Evolutionary conservation across 2,329 filamentous ascomycete species (phyloP).

Genomic region (Penicillium sp.): DNA sequence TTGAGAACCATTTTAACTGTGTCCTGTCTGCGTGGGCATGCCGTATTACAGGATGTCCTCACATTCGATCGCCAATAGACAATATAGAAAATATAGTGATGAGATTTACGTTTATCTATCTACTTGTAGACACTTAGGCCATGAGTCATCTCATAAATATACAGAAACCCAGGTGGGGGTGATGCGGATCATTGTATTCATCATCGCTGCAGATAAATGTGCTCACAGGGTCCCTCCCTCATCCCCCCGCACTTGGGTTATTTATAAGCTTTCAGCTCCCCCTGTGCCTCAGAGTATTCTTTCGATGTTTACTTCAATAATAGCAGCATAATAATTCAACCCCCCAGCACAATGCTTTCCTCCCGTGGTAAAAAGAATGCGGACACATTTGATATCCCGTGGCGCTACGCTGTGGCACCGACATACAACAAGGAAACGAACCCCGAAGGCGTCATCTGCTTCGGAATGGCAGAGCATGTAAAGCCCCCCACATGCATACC

Average conservation of each 20-base stretch:
- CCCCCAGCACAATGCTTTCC: conserved; percentile 32
- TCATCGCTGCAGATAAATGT: background rate
- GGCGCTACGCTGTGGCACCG: conserved; percentile 33
- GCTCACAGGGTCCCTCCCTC: conserved; percentile 4
- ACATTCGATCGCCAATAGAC: no score
- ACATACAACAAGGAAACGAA: conserved; percentile 36
- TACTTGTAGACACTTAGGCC: background rate
- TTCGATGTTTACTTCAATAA: background rate
- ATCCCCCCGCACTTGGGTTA: background rate
- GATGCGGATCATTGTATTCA: background rate
- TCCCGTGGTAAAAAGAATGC: conserved; percentile 31
- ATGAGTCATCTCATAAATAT: no score
- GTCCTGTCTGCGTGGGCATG: no score
- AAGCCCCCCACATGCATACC: background rate
- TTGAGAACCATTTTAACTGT: no score
- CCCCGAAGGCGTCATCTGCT: conserved; percentile 39
- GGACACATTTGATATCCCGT: conserved; percentile 28
- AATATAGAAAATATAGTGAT: no score
- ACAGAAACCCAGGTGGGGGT: background rate
- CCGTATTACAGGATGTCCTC: no score
- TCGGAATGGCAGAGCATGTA: conserved; percentile 45
- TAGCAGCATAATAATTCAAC: no score
- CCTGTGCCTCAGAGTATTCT: background rate
- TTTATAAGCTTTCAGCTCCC: background rate
- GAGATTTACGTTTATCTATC: no score